phyloP scores from a whole-genome alignment of 2,329 filamentous ascomycete species.

The Fusarium marasasianum region DNA sequence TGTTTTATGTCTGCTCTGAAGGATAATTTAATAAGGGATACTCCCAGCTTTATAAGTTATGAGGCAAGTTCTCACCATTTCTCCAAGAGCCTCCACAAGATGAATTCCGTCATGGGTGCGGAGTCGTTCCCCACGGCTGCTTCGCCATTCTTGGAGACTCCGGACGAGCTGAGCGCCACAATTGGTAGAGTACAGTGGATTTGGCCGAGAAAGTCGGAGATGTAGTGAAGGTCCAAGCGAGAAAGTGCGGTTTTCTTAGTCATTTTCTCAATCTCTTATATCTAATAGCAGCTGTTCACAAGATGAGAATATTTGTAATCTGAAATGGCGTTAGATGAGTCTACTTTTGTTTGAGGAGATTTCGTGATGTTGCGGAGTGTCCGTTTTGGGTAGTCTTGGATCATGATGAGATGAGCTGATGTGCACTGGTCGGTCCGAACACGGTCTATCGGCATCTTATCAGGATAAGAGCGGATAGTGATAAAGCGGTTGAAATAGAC shows the following conservation, averaged over 20 bases:
- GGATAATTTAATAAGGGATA: no score
- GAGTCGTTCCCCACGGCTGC: slow-evolving; percentile 37
- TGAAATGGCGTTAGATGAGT: background rate
- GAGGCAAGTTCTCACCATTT: background rate
- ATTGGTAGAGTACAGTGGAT: slow-evolving; percentile 30
- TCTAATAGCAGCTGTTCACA: background rate
- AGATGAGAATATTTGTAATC: background rate
- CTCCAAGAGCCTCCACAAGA: slow-evolving; percentile 17
- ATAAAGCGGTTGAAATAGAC: background rate
- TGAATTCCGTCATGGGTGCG: slow-evolving; percentile 39
- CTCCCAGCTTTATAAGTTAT: slow-evolving; percentile 5
- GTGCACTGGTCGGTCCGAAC: background rate
- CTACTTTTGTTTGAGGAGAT: background rate
- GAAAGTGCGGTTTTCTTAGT: slow-evolving; percentile 17
- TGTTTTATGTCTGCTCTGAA: no score
- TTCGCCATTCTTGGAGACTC: slow-evolving; percentile 18
- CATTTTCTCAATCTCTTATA: background rate
- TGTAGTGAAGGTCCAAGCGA: slow-evolving; percentile 35
- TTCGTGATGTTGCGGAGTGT: background rate
- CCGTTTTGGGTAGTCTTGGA: background rate
- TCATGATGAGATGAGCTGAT: background rate
- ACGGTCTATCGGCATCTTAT: background rate
- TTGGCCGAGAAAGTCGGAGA: slow-evolving; percentile 35
- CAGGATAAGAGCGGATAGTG: background rate
- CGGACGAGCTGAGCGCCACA: slow-evolving; percentile 24